These are phyloP conservation scores for Chlorella sp. DNA, from an alignment of 139 green algal species.

Conservation along the genomic window DNA sequence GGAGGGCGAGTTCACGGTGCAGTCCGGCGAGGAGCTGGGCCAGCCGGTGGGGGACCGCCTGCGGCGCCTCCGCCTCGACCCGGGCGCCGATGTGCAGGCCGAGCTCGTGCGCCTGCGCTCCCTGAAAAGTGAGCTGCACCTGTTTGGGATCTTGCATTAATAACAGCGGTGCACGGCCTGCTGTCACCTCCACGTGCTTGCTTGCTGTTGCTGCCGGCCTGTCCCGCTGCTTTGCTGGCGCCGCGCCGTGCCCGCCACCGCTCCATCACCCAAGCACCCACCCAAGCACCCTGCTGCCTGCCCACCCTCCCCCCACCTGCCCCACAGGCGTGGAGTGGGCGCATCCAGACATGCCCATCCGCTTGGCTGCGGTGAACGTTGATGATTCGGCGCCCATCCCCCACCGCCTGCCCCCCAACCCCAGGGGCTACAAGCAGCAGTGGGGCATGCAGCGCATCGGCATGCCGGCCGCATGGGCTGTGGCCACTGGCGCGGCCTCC, in stretches of 20 bases:
- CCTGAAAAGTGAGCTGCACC: neutral
- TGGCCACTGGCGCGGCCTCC: slow-evolving; percentile 5
- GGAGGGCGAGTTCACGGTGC: neutral
- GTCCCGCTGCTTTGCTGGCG: neutral
- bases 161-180: too few species aligned
- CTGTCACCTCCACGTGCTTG: too few species aligned
- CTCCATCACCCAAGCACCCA: neutral
- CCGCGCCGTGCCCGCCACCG: neutral
- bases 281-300: neutral
- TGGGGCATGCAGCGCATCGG: slow-evolving; percentile 13
- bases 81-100: neutral
- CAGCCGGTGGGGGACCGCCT: slow-evolving; percentile 11
- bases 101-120: neutral
- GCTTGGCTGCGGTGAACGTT: neutral
- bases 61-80: neutral
- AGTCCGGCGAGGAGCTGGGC: slow-evolving; percentile 4
- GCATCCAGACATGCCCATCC: slow-evolving; percentile 12
- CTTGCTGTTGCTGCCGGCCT: too few species aligned
- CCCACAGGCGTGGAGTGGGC: slow-evolving; percentile 18
- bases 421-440: neutral
- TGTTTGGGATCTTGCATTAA: too few species aligned
- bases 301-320: too few species aligned
- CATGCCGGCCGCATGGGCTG: neutral
- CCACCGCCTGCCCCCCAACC: neutral
- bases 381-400: neutral